Base-by-base conservation (phyloP, 2,329 filamentous ascomycete genomes). In the Colletotrichum lini region DNA sequence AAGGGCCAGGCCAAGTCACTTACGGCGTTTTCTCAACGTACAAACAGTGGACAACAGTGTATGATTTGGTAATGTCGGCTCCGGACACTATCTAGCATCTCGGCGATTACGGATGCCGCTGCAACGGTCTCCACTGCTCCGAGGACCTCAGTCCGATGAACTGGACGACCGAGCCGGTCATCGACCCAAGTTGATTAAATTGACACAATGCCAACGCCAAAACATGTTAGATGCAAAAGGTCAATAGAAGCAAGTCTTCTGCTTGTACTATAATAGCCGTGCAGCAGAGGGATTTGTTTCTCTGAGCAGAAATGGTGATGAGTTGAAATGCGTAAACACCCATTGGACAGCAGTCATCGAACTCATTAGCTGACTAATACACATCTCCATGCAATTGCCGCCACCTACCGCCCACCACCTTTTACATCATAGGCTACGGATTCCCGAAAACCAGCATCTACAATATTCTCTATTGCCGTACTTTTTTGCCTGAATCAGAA, bases 381-480 rank as follows among this genome's bases (percentile, higher is more conserved):
- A 4, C 10, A 30, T 18, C 21, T 16, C 2, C 5, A 5, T 5
- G 8, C n/a, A 70, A 69, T 21, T 72, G 69, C 69, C 69, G 69
- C 65, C 65, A 69, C 69, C 65, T 69, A 72, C 69, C 69, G 69
- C 69, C 69, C 69, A 54, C 38, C 21, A 64, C 65, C 69, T 68
- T 72, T 64, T 56, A 69, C 65, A 72, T 72, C 69, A 69, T 72
- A 57, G 69, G 53, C 65, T 63, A 57, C 35, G 35, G 35, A 38
- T 54, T 59, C 16, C 38, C 45, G 53, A 80, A 81, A 67, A 84
- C 84, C 47, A 77, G 80, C 21, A 71, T 77, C 42, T 80, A 81
- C 75, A 82, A 80, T 64, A 78, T 83, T 54, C 72, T 80, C 53
- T 82, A 83, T 52, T 15, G 18, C 21, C 16, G 18, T 38, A 23